Conservation (phyloP, 345 rosid species). For the Rhodomyrtus tomentosa region DNA sequence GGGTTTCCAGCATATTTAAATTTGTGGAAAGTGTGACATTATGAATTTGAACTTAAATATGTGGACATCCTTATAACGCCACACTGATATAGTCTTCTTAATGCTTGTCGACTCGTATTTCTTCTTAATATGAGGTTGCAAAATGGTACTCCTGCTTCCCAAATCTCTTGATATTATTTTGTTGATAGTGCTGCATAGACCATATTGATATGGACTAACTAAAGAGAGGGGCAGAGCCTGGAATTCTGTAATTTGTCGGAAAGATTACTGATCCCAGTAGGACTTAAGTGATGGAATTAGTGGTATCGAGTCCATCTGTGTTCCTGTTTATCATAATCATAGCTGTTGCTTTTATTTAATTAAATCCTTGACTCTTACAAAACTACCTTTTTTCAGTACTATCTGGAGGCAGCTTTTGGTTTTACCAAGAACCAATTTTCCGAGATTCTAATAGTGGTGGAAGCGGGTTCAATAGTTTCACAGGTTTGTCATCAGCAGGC, state of each 20-base stretch:
- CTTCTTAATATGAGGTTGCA: neutral
- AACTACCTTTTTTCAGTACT: constrained; percentile 4
- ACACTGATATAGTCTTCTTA: neutral
- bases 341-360: neutral
- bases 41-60: neutral
- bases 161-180: neutral
- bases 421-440: constrained; percentile 38
- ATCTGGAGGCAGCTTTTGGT: constrained; percentile 30
- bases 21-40: neutral
- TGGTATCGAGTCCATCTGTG: neutral
- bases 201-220: neutral
- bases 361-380: neutral
- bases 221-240: neutral
- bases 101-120: neutral
- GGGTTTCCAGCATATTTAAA: neutral
- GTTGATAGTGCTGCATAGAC: neutral
- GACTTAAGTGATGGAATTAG: neutral
- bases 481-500: constrained; percentile 16
- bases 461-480: constrained; percentile 32
- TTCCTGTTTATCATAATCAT: neutral
- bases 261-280: neutral
- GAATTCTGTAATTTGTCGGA: neutral
- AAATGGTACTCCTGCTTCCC: neutral
- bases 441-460: constrained; percentile 38
- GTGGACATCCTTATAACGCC: neutral